Evolutionary conservation across 1,284 basidiomycete species (phyloP), one percentile per base, ranked within the genome.

Genomic region (Boletus semigastroideus): DNA sequence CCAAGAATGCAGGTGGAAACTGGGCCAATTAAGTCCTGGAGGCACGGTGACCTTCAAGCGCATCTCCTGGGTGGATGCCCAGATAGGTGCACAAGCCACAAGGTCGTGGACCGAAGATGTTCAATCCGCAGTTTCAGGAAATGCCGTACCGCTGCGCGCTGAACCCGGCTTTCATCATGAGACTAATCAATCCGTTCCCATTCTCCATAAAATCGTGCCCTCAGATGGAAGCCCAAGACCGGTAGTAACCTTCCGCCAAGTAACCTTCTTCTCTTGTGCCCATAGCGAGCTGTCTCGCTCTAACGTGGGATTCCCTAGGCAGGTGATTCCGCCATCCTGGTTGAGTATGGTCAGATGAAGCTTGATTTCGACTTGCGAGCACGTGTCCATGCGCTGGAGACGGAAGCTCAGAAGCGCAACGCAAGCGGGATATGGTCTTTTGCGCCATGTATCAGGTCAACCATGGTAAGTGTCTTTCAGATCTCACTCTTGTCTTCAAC

Each of bases 1-100:
- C n/a, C 14, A 12, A 11, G 27, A n/a, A 40, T 17, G 16, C 48
- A 82, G 80, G 64, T 86, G 83, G 82, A 85, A 85, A 56, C 54
- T 84, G 1, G 85, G 85, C 0, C 85, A 87, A 60, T 58, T 86
- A 22, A 70, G 74, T 28, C 77, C 83, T 1, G 82, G 82, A 27
- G 71, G 67, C 47, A 77, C 72, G 0, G 62, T 86, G 1, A 69
- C 69, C 34, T 86, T 86, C 61, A 67, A 68, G 48, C 70, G 77
- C 11, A 64, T 85, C 13, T 67, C 74, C 1, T 79, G 76, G 71
- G 59, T 63, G 0, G 65, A 73, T 13, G 71, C 80, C 1, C 51
- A 65, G 31, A 34, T 52, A 12, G 56, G 74, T 20, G 51, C 61
- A 30, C 52, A 64, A n/a, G 49, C 60, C 2, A 60, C 60, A 4